A percentile compares a stretch with the other conserved stretches of the same genome.
phyloP scores from a whole-genome alignment of 257 asterid genomes.

The Solanum appendiculatum region DNA sequence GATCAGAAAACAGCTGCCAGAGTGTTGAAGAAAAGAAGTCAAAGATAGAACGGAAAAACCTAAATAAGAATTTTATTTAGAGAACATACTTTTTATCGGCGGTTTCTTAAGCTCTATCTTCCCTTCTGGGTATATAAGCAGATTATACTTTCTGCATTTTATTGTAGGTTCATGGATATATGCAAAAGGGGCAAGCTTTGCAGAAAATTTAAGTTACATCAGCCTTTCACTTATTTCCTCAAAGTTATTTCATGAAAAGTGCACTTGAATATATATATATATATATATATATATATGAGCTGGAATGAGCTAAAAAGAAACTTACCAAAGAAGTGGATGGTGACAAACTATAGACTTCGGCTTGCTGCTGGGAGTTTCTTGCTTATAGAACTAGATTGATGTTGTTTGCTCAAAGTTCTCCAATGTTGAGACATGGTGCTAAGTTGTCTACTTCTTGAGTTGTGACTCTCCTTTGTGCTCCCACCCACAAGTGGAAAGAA shows the following conservation, averaged over 20 bases:
- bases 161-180: not conserved
- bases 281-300: not conserved
- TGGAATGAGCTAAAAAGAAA: not conserved
- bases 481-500: not conserved
- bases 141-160: not conserved
- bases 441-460: not conserved
- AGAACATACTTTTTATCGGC: not conserved
- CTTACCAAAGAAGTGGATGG: not conserved
- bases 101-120: not conserved
- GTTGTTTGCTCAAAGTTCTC: not conserved
- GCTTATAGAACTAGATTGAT: not conserved
- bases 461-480: not conserved
- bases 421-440: not conserved
- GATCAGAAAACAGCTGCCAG: not conserved
- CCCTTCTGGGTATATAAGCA: not conserved
- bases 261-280: not conserved
- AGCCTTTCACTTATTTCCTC: not conserved
- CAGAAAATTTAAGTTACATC: not conserved
- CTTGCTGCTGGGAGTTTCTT: not conserved
- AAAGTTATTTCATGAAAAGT: not conserved
- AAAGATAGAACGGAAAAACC: not conserved
- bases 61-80: not conserved
- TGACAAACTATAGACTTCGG: not conserved
- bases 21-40: not conserved
- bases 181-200: not conserved